Base-by-base conservation (phyloP, 495 filamentous ascomycete genomes). In the Neurospora terricola region DNA sequence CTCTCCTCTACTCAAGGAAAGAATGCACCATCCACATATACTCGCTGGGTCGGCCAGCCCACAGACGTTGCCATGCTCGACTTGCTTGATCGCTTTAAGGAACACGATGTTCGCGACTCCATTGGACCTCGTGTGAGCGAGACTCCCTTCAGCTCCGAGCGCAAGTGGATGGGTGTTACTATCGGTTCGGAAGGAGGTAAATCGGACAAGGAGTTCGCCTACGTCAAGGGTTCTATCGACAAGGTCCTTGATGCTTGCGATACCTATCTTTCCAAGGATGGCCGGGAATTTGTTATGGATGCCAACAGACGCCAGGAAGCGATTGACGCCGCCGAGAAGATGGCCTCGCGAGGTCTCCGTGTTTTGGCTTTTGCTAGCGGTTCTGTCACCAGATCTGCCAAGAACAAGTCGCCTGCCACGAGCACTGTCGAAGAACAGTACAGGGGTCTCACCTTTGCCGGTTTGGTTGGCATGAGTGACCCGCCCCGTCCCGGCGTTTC, bases 151-250 rank as follows among this genome's bases (percentile, higher is more conserved):
- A 97, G 94, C 78, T 98, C 96, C 1, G 94, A 98, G 77, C 89
- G 94, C 68, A 99, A 98, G 82, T 99, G 96, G 95, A 99, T 98
- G 96, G 96, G 96, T 40, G 94, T 97, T 16, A 89, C 92, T 3
- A 93, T 97, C 75, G 90, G 90, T 38, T 86, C 84, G 4, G 86
- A 87, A 72, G 81, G 88, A 6, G 83, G 79, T 23, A 85, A 81
- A 72, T 81, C 75, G 69, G 84, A 87, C 36, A 88, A 85, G 77
- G 91, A 95, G 76, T 87, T 92, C 72, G 94, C 92, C 14, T 98
- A 98, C 76, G 91, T 97, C 79, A 99, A 99, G 79, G 96, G 96
- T 59, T 94, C 96, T 71, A 86, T 98, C 42, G 96, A 99, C 79
- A 91, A 90, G 80, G 87, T 99, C 16, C 84, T 99, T 3, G 88